Base-by-base conservation (phyloP, 1,139 yeast genomes). In the Nematodospora anomalae region DNA sequence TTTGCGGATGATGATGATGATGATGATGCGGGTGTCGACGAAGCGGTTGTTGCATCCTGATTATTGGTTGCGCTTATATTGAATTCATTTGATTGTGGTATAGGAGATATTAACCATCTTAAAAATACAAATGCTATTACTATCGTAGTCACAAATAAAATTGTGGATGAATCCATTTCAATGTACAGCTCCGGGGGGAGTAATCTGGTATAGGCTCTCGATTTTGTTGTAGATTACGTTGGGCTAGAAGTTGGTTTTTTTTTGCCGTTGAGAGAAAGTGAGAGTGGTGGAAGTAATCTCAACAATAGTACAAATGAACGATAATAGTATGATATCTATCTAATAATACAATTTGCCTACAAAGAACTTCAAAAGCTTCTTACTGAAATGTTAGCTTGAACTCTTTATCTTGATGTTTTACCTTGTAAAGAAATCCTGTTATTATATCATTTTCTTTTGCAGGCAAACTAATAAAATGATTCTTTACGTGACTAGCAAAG, bases 401-500 rank as follows among this genome's bases (percentile, higher is more conserved):
- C 34, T 65, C 73, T 52, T 63, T 62, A 46, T 77, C 79, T 45
- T 81, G 83, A 52, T 84, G 79, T 51, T 76, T 76, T 36, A 83
- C 87, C 47, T 83, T 79, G 60, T 87, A 87, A 40, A 87, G 67
- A 52, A 87, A 87, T 49, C 82, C 85, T 29, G 92, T 83, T 28
- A 87, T 78, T 28, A 81, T 76, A 51, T 87, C 96, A 45, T 82
- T 80, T 52, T 87, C 96, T 45, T 84, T 76, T 3, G 77, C 77
- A n/a, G 76, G 75, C 37, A 79, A 74, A 28, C 67, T 68, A 47
- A 68, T 44, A 45, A 86, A 84, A 55, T 87, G 94, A 39, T 71
- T 75, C 57, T 80, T 79, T 25, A 79, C 73, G 9, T 69, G 70
- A 7, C 58, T 59, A 0, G 86, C 81, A 31, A 79, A 64, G 47